Percentiles rank a stretch among this genome's conserved stretches.
Evolutionary conservation across 805 yeast genomes (phyloP).

Genomic region (Jamesozyma rosinii): DNA sequence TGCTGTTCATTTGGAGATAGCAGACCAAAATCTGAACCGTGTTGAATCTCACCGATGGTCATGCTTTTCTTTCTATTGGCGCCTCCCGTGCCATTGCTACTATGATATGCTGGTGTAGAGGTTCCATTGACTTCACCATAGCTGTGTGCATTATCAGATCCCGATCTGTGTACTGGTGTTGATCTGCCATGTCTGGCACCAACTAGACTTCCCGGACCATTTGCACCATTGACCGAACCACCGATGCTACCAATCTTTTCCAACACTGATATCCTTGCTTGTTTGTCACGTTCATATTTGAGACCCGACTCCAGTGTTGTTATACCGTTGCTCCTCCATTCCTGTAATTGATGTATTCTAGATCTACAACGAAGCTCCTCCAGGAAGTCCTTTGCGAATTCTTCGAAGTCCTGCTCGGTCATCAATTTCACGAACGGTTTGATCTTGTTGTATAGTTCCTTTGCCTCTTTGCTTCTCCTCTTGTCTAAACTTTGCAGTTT

Average conservation of each 20-base stretch:
- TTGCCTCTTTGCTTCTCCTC: constrained; percentile 78
- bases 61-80: constrained; percentile 30
- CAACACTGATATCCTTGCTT: constrained; percentile 51
- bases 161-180: constrained; percentile 22
- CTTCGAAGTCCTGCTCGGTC: constrained; percentile 72
- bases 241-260: constrained; percentile 40
- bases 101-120: constrained; percentile 3
- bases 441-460: constrained; percentile 64
- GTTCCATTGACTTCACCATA: constrained; percentile 25
- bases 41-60: constrained; percentile 58
- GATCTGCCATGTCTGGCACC: constrained; percentile 23
- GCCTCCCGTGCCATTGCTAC: not conserved
- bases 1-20: constrained; percentile 82
- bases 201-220: constrained; percentile 13
- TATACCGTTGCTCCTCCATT: constrained; percentile 86
- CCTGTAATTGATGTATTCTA: constrained; percentile 82
- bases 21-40: constrained; percentile 73
- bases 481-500: constrained; percentile 75
- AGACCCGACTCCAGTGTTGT: constrained; percentile 73
- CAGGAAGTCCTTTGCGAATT: constrained; percentile 61
- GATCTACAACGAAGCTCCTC: constrained; percentile 71
- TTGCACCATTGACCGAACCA: constrained; percentile 15
- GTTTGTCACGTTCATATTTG: constrained; percentile 82
- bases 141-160: constrained; percentile 21
- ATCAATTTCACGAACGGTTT: constrained; percentile 76